Conservation (phyloP, 352 stramenopile species). For the Phytophthora fragariae region DNA sequence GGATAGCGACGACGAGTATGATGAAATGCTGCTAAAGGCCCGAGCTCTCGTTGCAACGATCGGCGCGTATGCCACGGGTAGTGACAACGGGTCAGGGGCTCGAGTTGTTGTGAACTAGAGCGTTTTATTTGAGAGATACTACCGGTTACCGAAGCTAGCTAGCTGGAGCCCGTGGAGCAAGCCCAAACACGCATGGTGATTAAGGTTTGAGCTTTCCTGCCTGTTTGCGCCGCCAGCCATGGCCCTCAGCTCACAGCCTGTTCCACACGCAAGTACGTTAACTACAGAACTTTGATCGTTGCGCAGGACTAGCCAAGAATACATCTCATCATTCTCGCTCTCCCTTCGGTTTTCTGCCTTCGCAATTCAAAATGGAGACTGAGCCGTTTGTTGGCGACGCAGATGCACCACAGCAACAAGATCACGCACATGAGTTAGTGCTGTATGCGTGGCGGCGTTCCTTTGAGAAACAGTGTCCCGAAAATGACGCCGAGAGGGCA, state of each 20-base stretch:
- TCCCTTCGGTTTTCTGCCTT: background rate
- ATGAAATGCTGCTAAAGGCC: constrained; percentile 94
- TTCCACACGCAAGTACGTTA: constrained; percentile 3
- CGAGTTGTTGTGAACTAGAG: constrained; percentile 37
- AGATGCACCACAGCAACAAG: constrained; percentile 1
- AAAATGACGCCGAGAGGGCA: constrained; percentile 29
- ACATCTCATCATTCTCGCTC: constrained; percentile 11
- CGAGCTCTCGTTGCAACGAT: constrained; percentile 69
- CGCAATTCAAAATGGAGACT: constrained; percentile 19
- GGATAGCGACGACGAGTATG: constrained; percentile 93
- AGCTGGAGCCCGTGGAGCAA: constrained; percentile 33
- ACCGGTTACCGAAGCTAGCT: constrained; percentile 16
- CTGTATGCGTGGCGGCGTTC: constrained; percentile 25
- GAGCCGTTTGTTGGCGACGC: constrained; percentile 7
- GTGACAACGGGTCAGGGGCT: constrained; percentile 46
- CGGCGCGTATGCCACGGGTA: constrained; percentile 62
- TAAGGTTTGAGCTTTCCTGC: background rate
- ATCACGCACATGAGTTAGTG: constrained; percentile 13
- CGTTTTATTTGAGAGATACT: background rate
- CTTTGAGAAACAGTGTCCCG: constrained; percentile 24
- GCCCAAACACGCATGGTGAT: constrained; percentile 21
- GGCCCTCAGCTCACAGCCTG: constrained; percentile 28
- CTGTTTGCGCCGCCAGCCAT: constrained; percentile 26
- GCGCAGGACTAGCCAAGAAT: constrained; percentile 39
- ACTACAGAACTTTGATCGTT: constrained; percentile 19